Base-by-base conservation (phyloP, 441 rosid genomes). In the Lepidium campestre region DNA sequence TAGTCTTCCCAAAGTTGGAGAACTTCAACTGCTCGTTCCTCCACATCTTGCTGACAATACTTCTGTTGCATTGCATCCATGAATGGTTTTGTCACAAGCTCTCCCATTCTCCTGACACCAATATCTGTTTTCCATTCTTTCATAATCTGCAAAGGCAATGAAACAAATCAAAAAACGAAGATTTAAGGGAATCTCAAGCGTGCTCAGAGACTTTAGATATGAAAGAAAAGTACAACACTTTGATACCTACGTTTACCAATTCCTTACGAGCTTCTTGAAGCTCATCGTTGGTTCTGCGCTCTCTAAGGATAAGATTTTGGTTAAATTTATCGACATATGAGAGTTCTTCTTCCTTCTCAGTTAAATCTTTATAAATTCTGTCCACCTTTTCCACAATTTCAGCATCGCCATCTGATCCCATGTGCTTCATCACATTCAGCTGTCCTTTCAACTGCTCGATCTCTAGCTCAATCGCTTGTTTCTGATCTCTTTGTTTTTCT, bases 61-160 rank as follows among this genome's bases (percentile, higher is more conserved):
- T 68, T 89, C 71, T 67, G 76, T 80, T 87, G 89, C 91, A 91
- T 81, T 61, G 80, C 93, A 73, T 81, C 90, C 60, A 79, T 56
- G 77, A 94, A 94, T 3, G 97, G 96, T 74, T 75, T 80, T 19
- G 67, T 61, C 42, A 88, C 89, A 27, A 94, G 91, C 73, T 94
- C 97, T 65, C 99, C 98, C 98, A 94, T 91, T 70, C 97, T 85
- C 84, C 84, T 94, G 22, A 94, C 83, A 41, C 93, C 84, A 50
- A 93, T 86, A 40, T 60, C 57, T 68, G 59, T 7, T 32, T 62
- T 62, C 65, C 60, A 46, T 25, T 74, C 77, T 74, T 47, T 74
- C 36, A 74, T 22, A 5, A 62, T 62, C 77, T 74, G 62, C 58
- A 60, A 29, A 40, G 40, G 32, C 31, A 71, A 59, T 37, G 10